phyloP scores from a whole-genome alignment of 2,329 filamentous ascomycete species.

The Chaetomiaceae sp. region DNA sequence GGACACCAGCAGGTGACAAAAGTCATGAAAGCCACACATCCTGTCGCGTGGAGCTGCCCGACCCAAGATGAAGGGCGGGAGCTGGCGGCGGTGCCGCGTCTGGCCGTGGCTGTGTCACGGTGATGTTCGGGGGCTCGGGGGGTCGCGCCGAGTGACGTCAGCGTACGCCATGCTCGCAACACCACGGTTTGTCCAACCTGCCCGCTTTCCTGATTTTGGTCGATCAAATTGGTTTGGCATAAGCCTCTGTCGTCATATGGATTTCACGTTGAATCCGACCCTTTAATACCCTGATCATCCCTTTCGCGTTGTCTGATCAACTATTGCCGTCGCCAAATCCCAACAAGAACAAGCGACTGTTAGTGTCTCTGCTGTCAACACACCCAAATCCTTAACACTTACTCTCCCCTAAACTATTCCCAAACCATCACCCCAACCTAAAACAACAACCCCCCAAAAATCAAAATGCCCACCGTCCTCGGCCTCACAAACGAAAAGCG shows the following conservation, averaged over 20 bases:
- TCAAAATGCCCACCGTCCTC: conserved; percentile 31
- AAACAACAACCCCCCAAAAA: not conserved
- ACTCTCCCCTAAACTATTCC: not conserved
- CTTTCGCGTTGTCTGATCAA: not conserved
- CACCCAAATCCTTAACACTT: conserved; percentile 3
- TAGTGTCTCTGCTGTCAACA: not conserved
- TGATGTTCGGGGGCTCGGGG: not conserved
- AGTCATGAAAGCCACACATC: too few relatives aligned
- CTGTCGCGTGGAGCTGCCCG: not conserved
- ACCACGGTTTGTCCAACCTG: not conserved
- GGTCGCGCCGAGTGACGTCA: conserved; percentile 20
- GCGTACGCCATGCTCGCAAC: conserved; percentile 12
- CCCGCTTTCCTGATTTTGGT: conserved; percentile 7
- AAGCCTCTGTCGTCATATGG: conserved; percentile 3
- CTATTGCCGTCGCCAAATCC: not conserved
- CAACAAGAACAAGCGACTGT: not conserved
- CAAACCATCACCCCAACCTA: not conserved
- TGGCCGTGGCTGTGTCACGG: too few relatives aligned
- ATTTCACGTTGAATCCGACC: not conserved
- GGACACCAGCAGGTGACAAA: too few relatives aligned
- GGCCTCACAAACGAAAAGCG: conserved; percentile 31
- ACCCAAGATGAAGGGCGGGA: conserved; percentile 5
- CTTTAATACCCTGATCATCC: not conserved
- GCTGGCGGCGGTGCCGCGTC: too few relatives aligned
- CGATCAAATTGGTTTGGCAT: not conserved